phyloP scores from a whole-genome alignment of 371 early-diverging fungal genomes.

The Lichtheimia corymbifera region DNA sequence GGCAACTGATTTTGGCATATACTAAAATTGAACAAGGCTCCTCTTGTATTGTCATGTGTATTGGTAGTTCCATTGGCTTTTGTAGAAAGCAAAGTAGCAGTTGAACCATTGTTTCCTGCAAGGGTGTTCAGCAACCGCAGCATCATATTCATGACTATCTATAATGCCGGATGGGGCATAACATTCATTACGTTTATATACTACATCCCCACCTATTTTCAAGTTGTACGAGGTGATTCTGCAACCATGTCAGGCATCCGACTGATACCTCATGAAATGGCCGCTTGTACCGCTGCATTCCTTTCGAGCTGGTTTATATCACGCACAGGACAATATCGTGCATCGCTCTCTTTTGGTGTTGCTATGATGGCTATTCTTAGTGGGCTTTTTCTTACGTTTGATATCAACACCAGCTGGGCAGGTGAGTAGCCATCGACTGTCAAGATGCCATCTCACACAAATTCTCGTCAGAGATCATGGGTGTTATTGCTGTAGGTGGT shows the following conservation, averaged over 20 bases:
- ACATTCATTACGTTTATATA: constrained; percentile 55
- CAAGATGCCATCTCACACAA: background rate
- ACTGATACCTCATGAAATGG: constrained; percentile 49
- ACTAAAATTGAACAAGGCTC: too few relatives aligned
- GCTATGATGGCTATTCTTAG: constrained; percentile 31
- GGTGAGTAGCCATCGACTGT: constrained; percentile 13
- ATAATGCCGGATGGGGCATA: constrained; percentile 56
- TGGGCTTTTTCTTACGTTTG: constrained; percentile 32
- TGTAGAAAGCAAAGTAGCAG: background rate
- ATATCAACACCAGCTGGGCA: constrained; percentile 26
- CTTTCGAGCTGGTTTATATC: too few relatives aligned
- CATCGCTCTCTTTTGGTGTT: constrained; percentile 31
- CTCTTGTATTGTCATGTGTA: background rate
- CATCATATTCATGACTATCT: constrained; percentile 39
- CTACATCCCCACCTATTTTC: constrained; percentile 76
- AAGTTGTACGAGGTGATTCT: constrained; percentile 58
- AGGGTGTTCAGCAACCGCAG: constrained; percentile 22
- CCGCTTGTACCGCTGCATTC: too few relatives aligned
- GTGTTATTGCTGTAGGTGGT: constrained; percentile 38
- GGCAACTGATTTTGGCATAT: too few relatives aligned
- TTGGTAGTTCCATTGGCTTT: background rate
- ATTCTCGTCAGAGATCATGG: constrained; percentile 29
- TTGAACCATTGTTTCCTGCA: background rate
- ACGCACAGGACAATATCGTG: too few relatives aligned
- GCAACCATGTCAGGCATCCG: constrained; percentile 57